phyloP scores from a whole-genome alignment of 2,329 filamentous ascomycete species.

The Colletotrichum truncatum region DNA sequence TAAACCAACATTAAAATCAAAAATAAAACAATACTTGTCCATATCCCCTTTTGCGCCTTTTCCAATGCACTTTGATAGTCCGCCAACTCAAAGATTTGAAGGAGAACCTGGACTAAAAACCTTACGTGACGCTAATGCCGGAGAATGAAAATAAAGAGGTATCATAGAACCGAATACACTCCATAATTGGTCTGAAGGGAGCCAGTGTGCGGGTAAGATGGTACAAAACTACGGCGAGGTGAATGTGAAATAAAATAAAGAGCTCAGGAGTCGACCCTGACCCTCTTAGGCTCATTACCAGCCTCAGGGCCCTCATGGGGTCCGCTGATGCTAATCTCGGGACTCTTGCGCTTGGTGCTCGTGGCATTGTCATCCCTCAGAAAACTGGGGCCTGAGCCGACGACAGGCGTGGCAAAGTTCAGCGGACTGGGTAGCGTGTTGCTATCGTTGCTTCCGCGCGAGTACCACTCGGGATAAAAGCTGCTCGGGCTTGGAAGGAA shows the following conservation, averaged over 20 bases:
- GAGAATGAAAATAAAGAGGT: slow-evolving; percentile 27
- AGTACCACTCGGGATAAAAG: slow-evolving; percentile 94
- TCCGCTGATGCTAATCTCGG: slow-evolving; percentile 55
- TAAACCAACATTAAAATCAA: not conserved
- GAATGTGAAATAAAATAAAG: not conserved
- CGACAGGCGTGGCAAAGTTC: slow-evolving; percentile 87
- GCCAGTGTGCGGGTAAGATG: slow-evolving; percentile 23
- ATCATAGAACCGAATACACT: slow-evolving; percentile 32
- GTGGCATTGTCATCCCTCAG: slow-evolving; percentile 61
- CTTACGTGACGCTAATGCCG: slow-evolving; percentile 31
- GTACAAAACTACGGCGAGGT: slow-evolving; percentile 9
- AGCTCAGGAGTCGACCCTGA: slow-evolving; percentile 57
- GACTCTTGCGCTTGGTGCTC: slow-evolving; percentile 63
- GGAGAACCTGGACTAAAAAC: slow-evolving; percentile 20
- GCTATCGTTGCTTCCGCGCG: slow-evolving; percentile 72
- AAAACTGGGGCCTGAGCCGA: slow-evolving; percentile 70
- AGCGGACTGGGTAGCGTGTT: slow-evolving; percentile 93
- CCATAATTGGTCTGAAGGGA: slow-evolving; percentile 12
- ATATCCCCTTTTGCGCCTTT: slow-evolving; percentile 14
- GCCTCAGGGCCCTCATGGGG: slow-evolving; percentile 51
- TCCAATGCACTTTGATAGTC: slow-evolving; percentile 13
- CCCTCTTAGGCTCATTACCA: slow-evolving; percentile 59
- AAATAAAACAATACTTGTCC: slow-evolving; percentile 14
- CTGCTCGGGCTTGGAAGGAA: slow-evolving; percentile 90
- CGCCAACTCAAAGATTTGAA: slow-evolving; percentile 1